Percentiles rank a stretch among this genome's conserved stretches.
These are phyloP conservation scores for Apiospora hydei DNA, from an alignment of 2,329 filamentous ascomycete species.

Conservation along the genomic window DNA sequence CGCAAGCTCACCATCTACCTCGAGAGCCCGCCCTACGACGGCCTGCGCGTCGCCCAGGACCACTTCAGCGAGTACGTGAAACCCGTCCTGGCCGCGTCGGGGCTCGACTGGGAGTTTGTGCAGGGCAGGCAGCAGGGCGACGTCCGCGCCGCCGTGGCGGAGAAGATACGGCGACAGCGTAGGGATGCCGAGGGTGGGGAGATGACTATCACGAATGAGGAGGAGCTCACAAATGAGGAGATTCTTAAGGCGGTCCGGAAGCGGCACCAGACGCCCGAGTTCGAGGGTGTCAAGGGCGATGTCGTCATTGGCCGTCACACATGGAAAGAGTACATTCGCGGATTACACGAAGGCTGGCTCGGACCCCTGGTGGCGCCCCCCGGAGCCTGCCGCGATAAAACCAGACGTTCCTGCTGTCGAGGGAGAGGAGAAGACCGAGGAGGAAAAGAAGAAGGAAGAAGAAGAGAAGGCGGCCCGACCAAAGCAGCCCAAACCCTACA, in stretches of 20 bases:
- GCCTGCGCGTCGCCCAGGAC: slow-evolving; percentile 83
- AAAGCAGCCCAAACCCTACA: slow-evolving; percentile 75
- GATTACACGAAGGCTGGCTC: slow-evolving; percentile 95
- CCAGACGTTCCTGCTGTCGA: slow-evolving; percentile 30
- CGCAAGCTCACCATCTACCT: slow-evolving; percentile 88
- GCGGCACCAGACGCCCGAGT: slow-evolving; percentile 72
- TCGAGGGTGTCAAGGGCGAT: slow-evolving; percentile 79
- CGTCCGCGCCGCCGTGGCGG: slow-evolving; percentile 83
- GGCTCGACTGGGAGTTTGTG: slow-evolving; percentile 94
- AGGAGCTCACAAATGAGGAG: slow-evolving; percentile 63
- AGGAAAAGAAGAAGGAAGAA: slow-evolving; percentile 48
- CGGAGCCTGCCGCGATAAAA: not conserved
- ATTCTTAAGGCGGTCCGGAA: slow-evolving; percentile 69
- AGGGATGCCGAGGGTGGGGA: slow-evolving; percentile 55
- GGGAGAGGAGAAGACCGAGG: slow-evolving; percentile 51
- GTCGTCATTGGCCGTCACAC: slow-evolving; percentile 89
- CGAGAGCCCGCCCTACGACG: slow-evolving; percentile 85
- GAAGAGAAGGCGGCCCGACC: slow-evolving; percentile 64
- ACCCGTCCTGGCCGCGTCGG: slow-evolving; percentile 86
- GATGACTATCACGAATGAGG: slow-evolving; percentile 50
- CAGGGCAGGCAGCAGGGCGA: slow-evolving; percentile 95
- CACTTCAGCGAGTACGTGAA: slow-evolving; percentile 97
- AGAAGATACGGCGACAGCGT: slow-evolving; percentile 79
- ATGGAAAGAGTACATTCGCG: slow-evolving; percentile 97
- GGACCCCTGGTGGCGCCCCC: slow-evolving; percentile 79